Conservation (phyloP, 495 filamentous ascomycete species). For the Penicillium antarcticum region DNA sequence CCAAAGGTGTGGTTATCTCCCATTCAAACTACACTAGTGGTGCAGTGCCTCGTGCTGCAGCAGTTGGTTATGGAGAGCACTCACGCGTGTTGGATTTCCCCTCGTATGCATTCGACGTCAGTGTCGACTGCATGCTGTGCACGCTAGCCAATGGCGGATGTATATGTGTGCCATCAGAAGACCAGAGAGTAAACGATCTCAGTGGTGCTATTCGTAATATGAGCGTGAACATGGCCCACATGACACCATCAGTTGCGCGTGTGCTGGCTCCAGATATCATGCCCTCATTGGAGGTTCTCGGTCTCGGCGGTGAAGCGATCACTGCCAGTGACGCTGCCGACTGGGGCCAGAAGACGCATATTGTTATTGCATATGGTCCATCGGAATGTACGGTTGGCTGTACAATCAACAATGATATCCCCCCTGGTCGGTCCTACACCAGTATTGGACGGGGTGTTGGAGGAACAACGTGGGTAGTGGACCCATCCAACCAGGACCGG, state of each 20-base stretch:
- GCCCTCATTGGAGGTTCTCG: conserved; percentile 17
- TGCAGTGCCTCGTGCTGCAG: not conserved
- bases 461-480: conserved; percentile 28
- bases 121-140: conserved; percentile 52
- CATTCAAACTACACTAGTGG: conserved; percentile 31
- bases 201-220: conserved; percentile 15
- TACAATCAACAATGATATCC: conserved; percentile 9
- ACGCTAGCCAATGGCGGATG: conserved; percentile 41
- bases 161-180: conserved; percentile 35
- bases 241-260: conserved; percentile 25
- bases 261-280: conserved; percentile 19
- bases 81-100: conserved; percentile 56
- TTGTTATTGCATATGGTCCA: conserved; percentile 34
- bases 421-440: conserved; percentile 3
- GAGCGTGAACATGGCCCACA: conserved; percentile 18
- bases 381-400: conserved; percentile 26
- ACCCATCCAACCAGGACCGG: conserved; percentile 21
- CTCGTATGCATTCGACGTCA: conserved; percentile 56
- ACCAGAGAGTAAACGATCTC: conserved; percentile 24
- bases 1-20: conserved; percentile 41
- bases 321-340: conserved; percentile 5
- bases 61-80: not conserved
- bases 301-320: conserved; percentile 22
- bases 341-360: conserved; percentile 17
- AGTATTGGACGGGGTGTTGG: conserved; percentile 26